Evolutionary conservation across 169 alveolate species (phyloP).

Genomic region (Plasmodium knowlesi): DNA sequence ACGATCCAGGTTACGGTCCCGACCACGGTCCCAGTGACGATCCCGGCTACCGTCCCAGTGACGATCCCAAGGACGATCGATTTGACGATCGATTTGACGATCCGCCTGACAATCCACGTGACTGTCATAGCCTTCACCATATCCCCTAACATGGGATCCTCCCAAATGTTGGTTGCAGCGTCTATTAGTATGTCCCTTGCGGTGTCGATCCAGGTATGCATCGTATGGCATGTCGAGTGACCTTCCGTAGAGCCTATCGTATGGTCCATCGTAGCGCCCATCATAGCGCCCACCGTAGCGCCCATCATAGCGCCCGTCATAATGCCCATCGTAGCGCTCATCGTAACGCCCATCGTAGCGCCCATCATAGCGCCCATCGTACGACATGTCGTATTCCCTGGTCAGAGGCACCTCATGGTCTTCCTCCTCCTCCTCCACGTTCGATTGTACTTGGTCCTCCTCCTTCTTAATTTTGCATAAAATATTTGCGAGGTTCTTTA

Average conservation of each 20-base stretch:
- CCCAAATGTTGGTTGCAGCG: neutral
- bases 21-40: neutral
- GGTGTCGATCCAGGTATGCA: neutral
- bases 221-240: neutral
- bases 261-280: neutral
- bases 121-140: neutral
- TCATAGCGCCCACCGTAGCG: neutral
- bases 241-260: neutral
- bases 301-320: neutral
- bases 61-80: neutral
- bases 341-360: neutral
- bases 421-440: neutral
- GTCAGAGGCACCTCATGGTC: neutral
- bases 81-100: too few relatives aligned
- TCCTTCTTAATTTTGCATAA: constrained; percentile 14
- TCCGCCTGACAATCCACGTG: neutral
- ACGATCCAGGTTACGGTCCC: neutral
- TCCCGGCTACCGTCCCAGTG: too few relatives aligned
- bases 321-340: neutral
- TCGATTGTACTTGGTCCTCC: neutral
- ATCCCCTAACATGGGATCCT: neutral
- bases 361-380: neutral
- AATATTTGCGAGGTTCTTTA: neutral
- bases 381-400: neutral
- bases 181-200: neutral